Evolutionary conservation across 2,329 filamentous ascomycete genomes (phyloP).

Genomic region (Diplocarpon rosae): DNA sequence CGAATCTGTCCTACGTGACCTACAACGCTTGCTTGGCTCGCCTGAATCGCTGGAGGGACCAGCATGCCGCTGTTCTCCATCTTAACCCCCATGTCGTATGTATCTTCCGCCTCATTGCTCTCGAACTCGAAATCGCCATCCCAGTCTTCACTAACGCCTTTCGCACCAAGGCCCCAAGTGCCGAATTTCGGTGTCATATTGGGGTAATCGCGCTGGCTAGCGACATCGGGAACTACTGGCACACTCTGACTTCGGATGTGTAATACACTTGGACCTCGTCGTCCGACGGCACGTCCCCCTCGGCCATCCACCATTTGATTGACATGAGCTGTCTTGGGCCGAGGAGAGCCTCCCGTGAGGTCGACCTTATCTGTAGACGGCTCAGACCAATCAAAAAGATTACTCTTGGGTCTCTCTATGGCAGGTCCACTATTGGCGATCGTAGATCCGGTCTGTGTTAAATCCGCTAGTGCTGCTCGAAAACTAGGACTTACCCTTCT

Average conservation of each 20-base stretch:
- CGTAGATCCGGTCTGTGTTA: conserved; percentile 37
- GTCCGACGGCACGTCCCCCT: conserved; percentile 55
- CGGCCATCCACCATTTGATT: conserved; percentile 62
- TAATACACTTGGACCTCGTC: conserved; percentile 52
- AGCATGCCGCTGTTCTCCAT: conserved; percentile 41
- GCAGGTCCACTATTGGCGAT: conserved; percentile 25
- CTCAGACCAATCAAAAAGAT: conserved; percentile 71
- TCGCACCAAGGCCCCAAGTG: conserved; percentile 71
- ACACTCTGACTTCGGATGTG: conserved; percentile 77
- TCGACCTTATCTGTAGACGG: conserved; percentile 51
- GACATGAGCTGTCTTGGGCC: conserved; percentile 65
- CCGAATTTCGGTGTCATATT: conserved; percentile 61
- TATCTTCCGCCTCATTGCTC: conserved; percentile 27
- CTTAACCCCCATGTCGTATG: conserved; percentile 31
- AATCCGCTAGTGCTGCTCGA: conserved; percentile 41
- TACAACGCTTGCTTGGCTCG: conserved; percentile 70
- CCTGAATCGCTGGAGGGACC: conserved; percentile 71
- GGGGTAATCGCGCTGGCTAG: conserved; percentile 38
- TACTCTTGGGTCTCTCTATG: conserved; percentile 49
- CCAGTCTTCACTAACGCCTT: conserved; percentile 77
- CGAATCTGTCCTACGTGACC: conserved; percentile 76
- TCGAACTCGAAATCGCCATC: conserved; percentile 78
- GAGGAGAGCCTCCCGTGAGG: conserved; percentile 43
- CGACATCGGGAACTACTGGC: conserved; percentile 55
- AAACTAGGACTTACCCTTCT: conserved; percentile 41